phyloP scores from a whole-genome alignment of 2,329 filamentous ascomycete species.

The Ceratocystis smalleyi region DNA sequence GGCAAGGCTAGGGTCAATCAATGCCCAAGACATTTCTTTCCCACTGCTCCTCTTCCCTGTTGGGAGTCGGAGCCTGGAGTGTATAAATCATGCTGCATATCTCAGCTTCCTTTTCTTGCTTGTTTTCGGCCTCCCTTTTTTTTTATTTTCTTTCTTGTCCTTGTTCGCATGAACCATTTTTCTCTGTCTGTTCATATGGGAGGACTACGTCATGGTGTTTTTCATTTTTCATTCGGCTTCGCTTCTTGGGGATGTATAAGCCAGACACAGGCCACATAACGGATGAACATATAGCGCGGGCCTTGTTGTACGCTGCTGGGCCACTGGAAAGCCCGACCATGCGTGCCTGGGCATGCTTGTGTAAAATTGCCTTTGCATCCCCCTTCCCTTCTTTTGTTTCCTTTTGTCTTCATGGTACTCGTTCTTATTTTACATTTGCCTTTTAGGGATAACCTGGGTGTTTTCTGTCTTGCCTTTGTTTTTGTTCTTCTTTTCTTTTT shows the following conservation, averaged over 20 bases:
- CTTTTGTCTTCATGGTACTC: neutral
- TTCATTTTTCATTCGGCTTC: neutral
- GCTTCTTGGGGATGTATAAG: neutral
- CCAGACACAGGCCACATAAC: neutral
- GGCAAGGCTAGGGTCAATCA: too few species aligned
- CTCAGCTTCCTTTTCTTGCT: neutral
- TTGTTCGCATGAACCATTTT: too few species aligned
- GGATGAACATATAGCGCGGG: too few species aligned
- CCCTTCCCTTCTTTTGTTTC: conserved; percentile 6
- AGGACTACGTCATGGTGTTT: neutral
- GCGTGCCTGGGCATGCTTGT: too few species aligned
- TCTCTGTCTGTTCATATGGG: conserved; percentile 1
- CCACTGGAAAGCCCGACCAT: too few species aligned
- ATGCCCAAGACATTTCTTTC: too few species aligned
- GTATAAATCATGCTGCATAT: conserved; percentile 7
- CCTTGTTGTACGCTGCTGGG: too few species aligned
- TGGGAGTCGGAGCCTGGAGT: neutral
- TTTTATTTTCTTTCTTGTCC: neutral
- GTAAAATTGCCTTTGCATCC: neutral
- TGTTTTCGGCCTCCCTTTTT: neutral
- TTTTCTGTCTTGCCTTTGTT: conserved; percentile 5
- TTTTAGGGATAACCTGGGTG: neutral
- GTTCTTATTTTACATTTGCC: neutral
- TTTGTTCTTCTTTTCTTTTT: neutral
- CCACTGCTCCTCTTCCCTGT: neutral